These are phyloP conservation scores for Podospora tetraspora DNA, from an alignment of 495 filamentous ascomycete genomes.

Conservation along the genomic window DNA sequence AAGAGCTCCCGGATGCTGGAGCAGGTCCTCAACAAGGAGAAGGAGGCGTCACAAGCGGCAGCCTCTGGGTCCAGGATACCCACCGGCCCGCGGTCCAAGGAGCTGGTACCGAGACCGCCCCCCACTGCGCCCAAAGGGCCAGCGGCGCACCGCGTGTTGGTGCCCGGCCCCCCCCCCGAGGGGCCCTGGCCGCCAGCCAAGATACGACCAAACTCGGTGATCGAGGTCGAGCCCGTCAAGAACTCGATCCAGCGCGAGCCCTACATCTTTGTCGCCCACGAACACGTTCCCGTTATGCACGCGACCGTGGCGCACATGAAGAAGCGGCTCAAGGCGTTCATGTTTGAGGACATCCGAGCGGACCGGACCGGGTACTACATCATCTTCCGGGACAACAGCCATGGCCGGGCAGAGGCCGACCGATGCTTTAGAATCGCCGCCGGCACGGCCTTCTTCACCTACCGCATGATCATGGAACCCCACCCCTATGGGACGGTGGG, in stretches of 20 bases:
- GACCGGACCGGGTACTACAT: slow-evolving; percentile 89
- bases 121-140: slow-evolving; percentile 83
- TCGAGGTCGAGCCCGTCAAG: slow-evolving; percentile 49
- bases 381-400: slow-evolving; percentile 68
- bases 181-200: slow-evolving; percentile 28
- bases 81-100: slow-evolving; percentile 36
- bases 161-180: slow-evolving; percentile 7
- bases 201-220: slow-evolving; percentile 11
- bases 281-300: slow-evolving; percentile 80
- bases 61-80: slow-evolving; percentile 31
- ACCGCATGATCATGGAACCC: slow-evolving; percentile 86
- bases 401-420: slow-evolving; percentile 73
- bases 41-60: slow-evolving; percentile 37
- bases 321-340: slow-evolving; percentile 73
- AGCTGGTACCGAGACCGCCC: slow-evolving; percentile 56
- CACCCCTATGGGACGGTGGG: slow-evolving; percentile 61
- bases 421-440: slow-evolving; percentile 69
- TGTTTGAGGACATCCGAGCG: slow-evolving; percentile 69
- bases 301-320: slow-evolving; percentile 80
- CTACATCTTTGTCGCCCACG: slow-evolving; percentile 85
- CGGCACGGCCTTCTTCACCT: slow-evolving; percentile 78
- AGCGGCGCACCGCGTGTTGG: slow-evolving; percentile 52
- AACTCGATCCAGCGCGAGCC: slow-evolving; percentile 70
- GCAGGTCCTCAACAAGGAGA: slow-evolving; percentile 59
- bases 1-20: slow-evolving; percentile 71